Base-by-base conservation (phyloP, 768 basidiomycete species). In the Pholiota microspora region DNA sequence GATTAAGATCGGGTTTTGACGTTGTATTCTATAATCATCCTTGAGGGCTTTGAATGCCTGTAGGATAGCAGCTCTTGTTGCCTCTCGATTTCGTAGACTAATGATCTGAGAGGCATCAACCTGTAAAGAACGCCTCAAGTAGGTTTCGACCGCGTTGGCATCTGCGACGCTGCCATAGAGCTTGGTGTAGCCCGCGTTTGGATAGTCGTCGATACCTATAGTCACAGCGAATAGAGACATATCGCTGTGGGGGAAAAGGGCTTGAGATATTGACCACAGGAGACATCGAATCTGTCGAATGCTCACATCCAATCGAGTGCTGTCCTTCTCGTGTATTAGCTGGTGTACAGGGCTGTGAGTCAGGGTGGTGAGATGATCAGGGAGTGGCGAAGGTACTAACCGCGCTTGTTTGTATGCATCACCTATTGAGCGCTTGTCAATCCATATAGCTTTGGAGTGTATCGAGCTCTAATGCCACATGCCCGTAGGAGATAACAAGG, bases 151-250 rank as follows among this genome's bases (percentile, higher is more conserved):
- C 6, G 66, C 67, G 46, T 71, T 62, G 0, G 76, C 76, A 54
- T 78, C 77, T 2, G 63, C 51, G 5, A 69, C 71, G 9, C 74
- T 71, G 24, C 67, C 70, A 7, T 38, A 45, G 38, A 78, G 69
- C 36, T 65, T 57, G 3, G 15, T 16, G 45, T 62, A 55, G 0
- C 52, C 24, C 3, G 32, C 13, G 40, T 61, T 51, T 21, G 18
- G 25, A 47, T 77, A 78, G 27, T 63, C 34, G 49, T 76, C 64
- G 38, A 78, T 76, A 7, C 75, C 77, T 25, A 78, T 73, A 42
- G 74, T 63, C 36, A 78, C 60, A 4, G 73, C 74, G n/a, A 73
- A 76, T 31, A 75, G 40, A 31, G n/a, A n/a, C n/a, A n/a, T n/a
- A n/a, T n/a, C n/a, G n/a, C n/a, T n/a, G n/a, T n/a, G n/a, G n/a